Evolutionary conservation across 2,329 filamentous ascomycete genomes (phyloP).

Genomic region (Aspergillus felis): DNA sequence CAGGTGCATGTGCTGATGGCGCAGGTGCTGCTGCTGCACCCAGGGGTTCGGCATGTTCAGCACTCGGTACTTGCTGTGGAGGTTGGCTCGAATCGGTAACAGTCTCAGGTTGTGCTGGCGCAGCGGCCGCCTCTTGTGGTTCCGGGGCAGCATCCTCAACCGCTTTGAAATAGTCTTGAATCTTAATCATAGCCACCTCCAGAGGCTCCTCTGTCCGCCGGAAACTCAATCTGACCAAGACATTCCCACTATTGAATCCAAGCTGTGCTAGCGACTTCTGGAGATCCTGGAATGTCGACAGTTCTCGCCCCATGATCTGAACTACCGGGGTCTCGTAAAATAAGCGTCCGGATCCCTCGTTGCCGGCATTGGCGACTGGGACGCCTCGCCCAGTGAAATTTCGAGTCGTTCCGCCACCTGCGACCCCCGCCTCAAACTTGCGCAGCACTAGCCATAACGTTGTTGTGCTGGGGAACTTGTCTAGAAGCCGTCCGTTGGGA

Average conservation of each 20-base stretch:
- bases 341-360: constrained; percentile 64
- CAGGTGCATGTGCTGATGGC: constrained; percentile 12
- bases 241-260: constrained; percentile 79
- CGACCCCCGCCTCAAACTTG: constrained; percentile 76
- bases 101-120: constrained; percentile 8
- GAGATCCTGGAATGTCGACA: constrained; percentile 73
- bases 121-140: constrained; percentile 21
- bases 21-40: constrained; percentile 6
- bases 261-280: constrained; percentile 86
- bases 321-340: constrained; percentile 85
- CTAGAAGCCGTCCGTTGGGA: constrained; percentile 65
- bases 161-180: constrained; percentile 67
- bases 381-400: constrained; percentile 83
- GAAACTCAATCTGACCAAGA: constrained; percentile 74
- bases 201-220: constrained; percentile 71
- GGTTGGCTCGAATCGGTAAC: constrained; percentile 7
- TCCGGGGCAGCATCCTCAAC: constrained; percentile 30
- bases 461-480: constrained; percentile 84
- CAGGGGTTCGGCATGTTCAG: neutral
- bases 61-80: constrained; percentile 9
- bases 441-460: constrained; percentile 86
- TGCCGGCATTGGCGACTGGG: constrained; percentile 53
- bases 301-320: constrained; percentile 75
- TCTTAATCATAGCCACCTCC: constrained; percentile 79
- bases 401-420: constrained; percentile 57